Evolutionary conservation across 139 green algal genomes (phyloP).

Genomic region (Monoraphidium neglectum): DNA sequence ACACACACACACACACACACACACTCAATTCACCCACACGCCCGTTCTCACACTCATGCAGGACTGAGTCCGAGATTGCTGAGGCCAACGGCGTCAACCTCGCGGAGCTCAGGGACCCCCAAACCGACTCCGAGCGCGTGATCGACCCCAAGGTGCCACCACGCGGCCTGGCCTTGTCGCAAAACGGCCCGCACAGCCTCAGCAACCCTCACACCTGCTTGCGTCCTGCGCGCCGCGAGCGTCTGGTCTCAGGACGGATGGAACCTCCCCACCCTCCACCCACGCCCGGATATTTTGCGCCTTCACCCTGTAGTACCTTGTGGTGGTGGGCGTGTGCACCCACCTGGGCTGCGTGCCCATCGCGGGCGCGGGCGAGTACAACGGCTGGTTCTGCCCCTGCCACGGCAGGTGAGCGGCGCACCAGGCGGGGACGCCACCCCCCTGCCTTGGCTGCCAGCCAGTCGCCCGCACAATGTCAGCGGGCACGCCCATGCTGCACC

Average conservation of each 20-base stretch:
- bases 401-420: constrained; percentile 28
- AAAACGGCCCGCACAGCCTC: too few relatives aligned
- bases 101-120: constrained; percentile 85
- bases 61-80: constrained; percentile 86
- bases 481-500: neutral
- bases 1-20: too few relatives aligned
- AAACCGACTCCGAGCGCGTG: constrained; percentile 81
- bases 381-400: constrained; percentile 98
- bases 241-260: too few relatives aligned
- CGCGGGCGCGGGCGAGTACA: constrained; percentile 95
- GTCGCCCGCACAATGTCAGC: too few relatives aligned
- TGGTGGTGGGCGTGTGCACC: constrained; percentile 98
- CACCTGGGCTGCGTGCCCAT: constrained; percentile 99
- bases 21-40: too few relatives aligned
- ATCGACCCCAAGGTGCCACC: constrained; percentile 79
- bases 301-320: constrained; percentile 85
- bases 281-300: neutral
- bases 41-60: too few relatives aligned
- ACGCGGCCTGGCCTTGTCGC: too few relatives aligned
- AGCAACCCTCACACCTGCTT: too few relatives aligned
- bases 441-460: too few relatives aligned
- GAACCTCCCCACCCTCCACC: too few relatives aligned
- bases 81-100: constrained; percentile 73
- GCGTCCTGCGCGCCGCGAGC: too few relatives aligned
- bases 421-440: too few relatives aligned